Evolutionary conservation across 345 rosid genomes (phyloP), one percentile per base, ranked within the genome.

Genomic region (Boechera stricta): DNA sequence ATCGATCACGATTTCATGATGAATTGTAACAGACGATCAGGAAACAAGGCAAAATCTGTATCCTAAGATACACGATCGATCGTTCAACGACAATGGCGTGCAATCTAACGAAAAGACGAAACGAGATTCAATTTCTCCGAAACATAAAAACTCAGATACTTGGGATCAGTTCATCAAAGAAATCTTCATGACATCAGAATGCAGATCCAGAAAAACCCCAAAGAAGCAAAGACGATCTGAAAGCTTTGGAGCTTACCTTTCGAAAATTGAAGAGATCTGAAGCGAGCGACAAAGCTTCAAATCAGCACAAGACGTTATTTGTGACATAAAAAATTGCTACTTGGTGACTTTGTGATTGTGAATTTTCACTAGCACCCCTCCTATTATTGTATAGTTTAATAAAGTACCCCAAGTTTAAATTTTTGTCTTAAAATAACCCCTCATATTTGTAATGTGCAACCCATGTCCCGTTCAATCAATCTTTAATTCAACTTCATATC

Each of bases 201-300:
- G 48, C 68, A 49, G 69, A 72, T 72, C 61, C 69, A 60, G 49
- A 21, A 36, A 21, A 35, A 15, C 0, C 11, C 1, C 0, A 9
- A 26, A 24, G 8, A 48, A 26, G 31, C 29, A 57, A 21, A 15
- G 61, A 61, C 7, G 39, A 36, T 49, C 63, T 29, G 31, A 33
- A 41, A 56, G 10, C 16, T 42, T 51, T 28, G 57, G 31, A 65
- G 72, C 71, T 35, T 55, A 65, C 78, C 72, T 74, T 74, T 56
- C 42, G 51, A 56, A 56, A 66, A 31, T 47, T 36, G 73, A 48
- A 67, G 74, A 73, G 79, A 75, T 75, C 73, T 57, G 10, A 44
- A 45, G 16, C 29, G 78, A 65, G 31, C 36, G 52, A 36, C 24
- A 21, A 29, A 28, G 48, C 39, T 66, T 65, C 72, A 56, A 66